Base-by-base conservation (phyloP, 495 filamentous ascomycete species). In the Podospora sp. region DNA sequence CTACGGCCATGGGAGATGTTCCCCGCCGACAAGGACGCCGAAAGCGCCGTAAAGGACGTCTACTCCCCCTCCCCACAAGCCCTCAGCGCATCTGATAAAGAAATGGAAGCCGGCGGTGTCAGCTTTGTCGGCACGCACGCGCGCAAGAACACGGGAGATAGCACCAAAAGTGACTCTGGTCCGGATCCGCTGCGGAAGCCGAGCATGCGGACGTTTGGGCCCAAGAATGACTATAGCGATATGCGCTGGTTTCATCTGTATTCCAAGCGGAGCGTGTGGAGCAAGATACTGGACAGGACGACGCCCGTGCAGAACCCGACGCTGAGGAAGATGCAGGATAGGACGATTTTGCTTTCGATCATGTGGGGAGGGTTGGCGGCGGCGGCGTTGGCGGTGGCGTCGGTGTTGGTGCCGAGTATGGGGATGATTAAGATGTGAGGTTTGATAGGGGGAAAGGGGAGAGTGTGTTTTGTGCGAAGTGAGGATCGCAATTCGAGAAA, bases 281-380 rank as follows among this genome's bases (percentile, higher is more conserved):
- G 84, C 49, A 90, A 86, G 77, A 72, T 91, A 58, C 89, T 91
- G 73, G 88, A 89, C 62, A 80, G 81, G 49, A 83, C 88, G 67
- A 78, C 86, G 40, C 87, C 83, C 79, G 85, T 89, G 58, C 81
- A 88, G 74, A 88, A 90, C 69, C 83, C 83, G n/a, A 84, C 84
- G 59, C 72, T 92, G 56, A 81, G 84, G 46, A 79, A 86, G 76
- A 82, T 91, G 65, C 90, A 91, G 76, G 88, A 91, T 71, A 85
- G 82, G n/a, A 86, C 85, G 57, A 85, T 90, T 59, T 66, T 87
- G 25, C 80, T 84, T 64, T 77, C 87, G 3, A 58, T 80, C 0
- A 11, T 81, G 22, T 76, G 70, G 72, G 73, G 71, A 7, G 69
- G 78, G 26, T 59, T 79, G 24, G 68, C 76, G 25, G 69, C 78